A percentile compares a stretch with the other conserved stretches of the same genome.
Evolutionary conservation across 306 rosid genomes (phyloP).

Genomic region (Lupinus albus): DNA sequence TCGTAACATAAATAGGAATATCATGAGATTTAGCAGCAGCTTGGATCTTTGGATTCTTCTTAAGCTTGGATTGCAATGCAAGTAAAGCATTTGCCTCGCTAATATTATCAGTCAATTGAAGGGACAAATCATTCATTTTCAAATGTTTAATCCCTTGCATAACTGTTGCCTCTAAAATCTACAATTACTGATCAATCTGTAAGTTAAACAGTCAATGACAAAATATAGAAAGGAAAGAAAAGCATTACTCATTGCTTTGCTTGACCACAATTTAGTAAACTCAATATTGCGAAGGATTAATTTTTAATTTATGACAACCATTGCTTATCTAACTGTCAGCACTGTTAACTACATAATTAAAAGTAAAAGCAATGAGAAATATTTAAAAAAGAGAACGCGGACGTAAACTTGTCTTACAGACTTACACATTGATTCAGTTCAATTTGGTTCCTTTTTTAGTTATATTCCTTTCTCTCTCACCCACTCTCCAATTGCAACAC

Average conservation of each 20-base stretch:
- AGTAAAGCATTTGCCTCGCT: slow-evolving; percentile 90
- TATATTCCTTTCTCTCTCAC: slow-evolving; percentile 7
- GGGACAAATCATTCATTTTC: slow-evolving; percentile 64
- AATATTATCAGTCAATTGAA: slow-evolving; percentile 78
- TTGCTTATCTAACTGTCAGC: slow-evolving; percentile 18
- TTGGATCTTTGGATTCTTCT: slow-evolving; percentile 86
- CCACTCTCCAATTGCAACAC: neutral
- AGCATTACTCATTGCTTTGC: slow-evolving; percentile 10
- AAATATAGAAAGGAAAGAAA: slow-evolving; percentile 25
- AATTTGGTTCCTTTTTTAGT: slow-evolving; percentile 1
- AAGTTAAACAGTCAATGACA: slow-evolving; percentile 49
- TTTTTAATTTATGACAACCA: neutral
- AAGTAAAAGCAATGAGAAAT: slow-evolving; percentile 11
- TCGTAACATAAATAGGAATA: slow-evolving; percentile 71
- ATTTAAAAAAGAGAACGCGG: slow-evolving; percentile 2
- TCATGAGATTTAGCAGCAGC: slow-evolving; percentile 86
- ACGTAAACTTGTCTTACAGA: neutral
- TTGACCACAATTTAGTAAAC: slow-evolving; percentile 18
- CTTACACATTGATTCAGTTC: slow-evolving; percentile 4
- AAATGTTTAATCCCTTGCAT: slow-evolving; percentile 78
- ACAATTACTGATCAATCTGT: slow-evolving; percentile 56
- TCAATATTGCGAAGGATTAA: slow-evolving; percentile 9
- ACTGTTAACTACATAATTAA: slow-evolving; percentile 1
- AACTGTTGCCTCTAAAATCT: slow-evolving; percentile 86
- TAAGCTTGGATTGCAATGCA: slow-evolving; percentile 84